Percentiles rank a stretch among this genome's conserved stretches.
phyloP scores from a whole-genome alignment of 148 eudicot species.

The Rhododendron simsii region DNA sequence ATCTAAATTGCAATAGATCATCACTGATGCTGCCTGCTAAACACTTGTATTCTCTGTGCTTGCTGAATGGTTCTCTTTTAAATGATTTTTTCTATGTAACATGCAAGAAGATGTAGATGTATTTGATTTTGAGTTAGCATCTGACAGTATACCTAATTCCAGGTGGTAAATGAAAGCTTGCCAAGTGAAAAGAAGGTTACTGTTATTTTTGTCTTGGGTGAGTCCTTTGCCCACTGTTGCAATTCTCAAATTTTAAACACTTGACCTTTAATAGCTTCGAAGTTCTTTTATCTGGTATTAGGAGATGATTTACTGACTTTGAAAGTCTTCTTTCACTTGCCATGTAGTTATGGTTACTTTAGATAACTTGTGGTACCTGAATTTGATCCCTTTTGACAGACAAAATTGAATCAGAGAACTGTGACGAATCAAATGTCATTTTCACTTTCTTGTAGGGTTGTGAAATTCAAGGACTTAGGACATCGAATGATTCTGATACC shows the following conservation, averaged over 20 bases:
- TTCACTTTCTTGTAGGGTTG: background rate
- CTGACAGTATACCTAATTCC: constrained; percentile 13
- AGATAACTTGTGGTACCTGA: background rate
- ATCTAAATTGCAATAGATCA: background rate
- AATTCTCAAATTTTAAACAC: background rate
- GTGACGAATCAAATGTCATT: background rate
- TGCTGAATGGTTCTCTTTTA: background rate
- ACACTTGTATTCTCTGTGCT: background rate
- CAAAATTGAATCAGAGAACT: background rate
- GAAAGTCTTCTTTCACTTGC: background rate
- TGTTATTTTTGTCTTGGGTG: constrained; percentile 47
- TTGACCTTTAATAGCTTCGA: background rate
- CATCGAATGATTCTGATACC: background rate
- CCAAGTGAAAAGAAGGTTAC: constrained; percentile 27
- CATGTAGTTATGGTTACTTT: background rate
- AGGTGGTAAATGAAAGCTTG: constrained; percentile 35
- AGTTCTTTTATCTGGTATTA: background rate
- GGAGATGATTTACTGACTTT: background rate
- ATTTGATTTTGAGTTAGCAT: background rate
- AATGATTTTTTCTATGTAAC: background rate
- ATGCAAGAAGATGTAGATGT: background rate
- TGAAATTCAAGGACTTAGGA: background rate
- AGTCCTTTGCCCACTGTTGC: constrained; percentile 13
- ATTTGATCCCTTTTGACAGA: background rate
- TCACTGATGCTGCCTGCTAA: background rate